phyloP scores from a whole-genome alignment of 768 basidiomycete genomes.

The Holtermannia corniformis region DNA sequence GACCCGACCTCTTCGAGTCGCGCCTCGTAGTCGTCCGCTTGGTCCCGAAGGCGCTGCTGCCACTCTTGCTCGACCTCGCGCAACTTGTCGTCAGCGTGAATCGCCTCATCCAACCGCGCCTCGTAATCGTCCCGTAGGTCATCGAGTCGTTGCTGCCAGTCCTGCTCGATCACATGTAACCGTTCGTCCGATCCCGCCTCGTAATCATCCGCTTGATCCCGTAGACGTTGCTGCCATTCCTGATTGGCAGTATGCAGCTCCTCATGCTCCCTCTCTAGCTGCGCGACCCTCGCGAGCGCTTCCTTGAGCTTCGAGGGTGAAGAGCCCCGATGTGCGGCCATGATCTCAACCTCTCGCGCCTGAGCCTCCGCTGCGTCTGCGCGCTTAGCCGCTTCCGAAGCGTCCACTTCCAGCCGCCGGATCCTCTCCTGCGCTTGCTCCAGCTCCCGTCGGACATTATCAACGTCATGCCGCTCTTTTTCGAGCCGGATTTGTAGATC shows the following conservation, averaged over 20 bases:
- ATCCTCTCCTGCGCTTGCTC: neutral
- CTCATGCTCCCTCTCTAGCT: neutral
- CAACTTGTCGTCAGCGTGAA: neutral
- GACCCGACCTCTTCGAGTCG: neutral
- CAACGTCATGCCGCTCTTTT: conserved; percentile 6
- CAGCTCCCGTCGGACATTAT: neutral
- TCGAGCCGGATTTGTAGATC: conserved; percentile 31
- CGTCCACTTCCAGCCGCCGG: neutral
- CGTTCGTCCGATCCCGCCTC: neutral
- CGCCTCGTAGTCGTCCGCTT: neutral
- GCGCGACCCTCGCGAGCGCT: neutral
- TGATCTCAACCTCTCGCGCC: neutral
- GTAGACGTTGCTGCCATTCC: conserved; percentile 40
- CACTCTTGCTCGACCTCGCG: conserved; percentile 34
- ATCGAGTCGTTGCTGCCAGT: too few species aligned
- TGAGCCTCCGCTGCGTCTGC: neutral
- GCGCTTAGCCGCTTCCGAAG: neutral
- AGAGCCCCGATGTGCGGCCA: neutral
- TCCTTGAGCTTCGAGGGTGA: neutral
- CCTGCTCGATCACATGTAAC: neutral
- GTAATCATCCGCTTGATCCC: conserved; percentile 1
- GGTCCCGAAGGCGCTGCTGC: conserved; percentile 17
- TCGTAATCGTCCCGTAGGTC: conserved; percentile 45
- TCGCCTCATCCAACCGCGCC: neutral
- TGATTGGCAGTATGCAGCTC: conserved; percentile 1